These are phyloP conservation scores for Diaporthe velutina DNA, from an alignment of 2,329 filamentous ascomycete species.

Conservation along the genomic window DNA sequence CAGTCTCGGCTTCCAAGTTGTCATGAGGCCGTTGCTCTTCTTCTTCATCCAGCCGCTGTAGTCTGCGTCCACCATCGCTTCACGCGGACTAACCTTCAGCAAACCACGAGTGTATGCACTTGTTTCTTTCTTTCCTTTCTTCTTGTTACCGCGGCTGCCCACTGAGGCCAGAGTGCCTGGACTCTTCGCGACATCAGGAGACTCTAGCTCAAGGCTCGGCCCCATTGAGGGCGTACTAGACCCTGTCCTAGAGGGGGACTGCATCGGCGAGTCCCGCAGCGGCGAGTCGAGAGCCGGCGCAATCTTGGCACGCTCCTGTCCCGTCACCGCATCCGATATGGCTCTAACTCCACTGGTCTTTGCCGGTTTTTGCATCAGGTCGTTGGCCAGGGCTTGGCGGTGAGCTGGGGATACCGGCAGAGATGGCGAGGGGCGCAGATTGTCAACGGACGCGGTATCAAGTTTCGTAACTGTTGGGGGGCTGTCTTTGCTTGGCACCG, in stretches of 20 bases:
- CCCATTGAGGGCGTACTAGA: constrained; percentile 77
- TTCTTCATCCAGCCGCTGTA: constrained; percentile 99
- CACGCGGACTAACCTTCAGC: constrained; percentile 82
- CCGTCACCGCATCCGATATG: constrained; percentile 81
- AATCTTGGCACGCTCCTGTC: constrained; percentile 65
- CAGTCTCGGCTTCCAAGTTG: constrained; percentile 96
- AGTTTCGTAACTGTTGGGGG: constrained; percentile 72
- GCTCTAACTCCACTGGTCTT: constrained; percentile 76
- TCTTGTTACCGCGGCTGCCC: constrained; percentile 62
- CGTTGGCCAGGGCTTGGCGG: constrained; percentile 50
- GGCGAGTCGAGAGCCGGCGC: constrained; percentile 64
- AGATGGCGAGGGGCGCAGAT: constrained; percentile 52
- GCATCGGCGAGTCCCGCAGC: constrained; percentile 64
- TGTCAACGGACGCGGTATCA: constrained; percentile 56
- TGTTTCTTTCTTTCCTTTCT: constrained; percentile 93
- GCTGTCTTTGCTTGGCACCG: constrained; percentile 65
- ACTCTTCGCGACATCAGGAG: constrained; percentile 73
- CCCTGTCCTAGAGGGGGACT: constrained; percentile 80
- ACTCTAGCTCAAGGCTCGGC: constrained; percentile 84
- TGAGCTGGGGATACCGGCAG: constrained; percentile 59
- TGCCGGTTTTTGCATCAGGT: constrained; percentile 54
- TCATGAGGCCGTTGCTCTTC: constrained; percentile 95
- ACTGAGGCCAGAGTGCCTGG: constrained; percentile 63
- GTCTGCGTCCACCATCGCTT: constrained; percentile 88
- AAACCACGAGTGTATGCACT: constrained; percentile 93